Conservation (phyloP, 306 rosid genomes). For the Biancaea sappan region DNA sequence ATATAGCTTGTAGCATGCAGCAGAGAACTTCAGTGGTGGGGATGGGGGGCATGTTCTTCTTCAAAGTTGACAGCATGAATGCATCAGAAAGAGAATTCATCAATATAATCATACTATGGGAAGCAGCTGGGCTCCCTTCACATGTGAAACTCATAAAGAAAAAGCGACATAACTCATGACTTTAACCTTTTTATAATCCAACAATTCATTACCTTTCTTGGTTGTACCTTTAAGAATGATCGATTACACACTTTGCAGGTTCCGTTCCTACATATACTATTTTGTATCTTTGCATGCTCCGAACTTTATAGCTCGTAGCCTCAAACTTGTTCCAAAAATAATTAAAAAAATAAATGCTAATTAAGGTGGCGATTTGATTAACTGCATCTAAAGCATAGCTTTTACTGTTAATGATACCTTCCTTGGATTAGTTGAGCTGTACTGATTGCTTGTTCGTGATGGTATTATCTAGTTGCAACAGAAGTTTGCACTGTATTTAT, state of each 20-base stretch:
- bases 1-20: not conserved
- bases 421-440: not conserved
- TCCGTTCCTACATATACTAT: slow-evolving; percentile 4
- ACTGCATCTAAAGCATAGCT: not conserved
- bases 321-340: not conserved
- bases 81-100: slow-evolving; percentile 4
- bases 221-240: slow-evolving; percentile 2
- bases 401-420: not conserved
- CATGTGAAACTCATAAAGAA: slow-evolving; percentile 11
- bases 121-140: slow-evolving; percentile 18
- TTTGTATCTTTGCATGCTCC: not conserved
- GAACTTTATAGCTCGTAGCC: not conserved
- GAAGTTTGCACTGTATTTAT: not conserved
- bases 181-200: slow-evolving; percentile 4
- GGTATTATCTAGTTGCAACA: not conserved
- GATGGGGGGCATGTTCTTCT: slow-evolving; percentile 14
- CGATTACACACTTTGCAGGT: slow-evolving; percentile 31
- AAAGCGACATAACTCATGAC: not conserved
- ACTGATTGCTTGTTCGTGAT: not conserved
- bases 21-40: not conserved
- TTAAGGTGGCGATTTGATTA: not conserved
- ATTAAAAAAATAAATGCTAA: not conserved
- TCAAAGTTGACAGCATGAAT: slow-evolving; percentile 30
- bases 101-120: not conserved
- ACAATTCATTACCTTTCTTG: not conserved